Base-by-base conservation (phyloP, 495 filamentous ascomycete species). In the Endocarpon pusillum region DNA sequence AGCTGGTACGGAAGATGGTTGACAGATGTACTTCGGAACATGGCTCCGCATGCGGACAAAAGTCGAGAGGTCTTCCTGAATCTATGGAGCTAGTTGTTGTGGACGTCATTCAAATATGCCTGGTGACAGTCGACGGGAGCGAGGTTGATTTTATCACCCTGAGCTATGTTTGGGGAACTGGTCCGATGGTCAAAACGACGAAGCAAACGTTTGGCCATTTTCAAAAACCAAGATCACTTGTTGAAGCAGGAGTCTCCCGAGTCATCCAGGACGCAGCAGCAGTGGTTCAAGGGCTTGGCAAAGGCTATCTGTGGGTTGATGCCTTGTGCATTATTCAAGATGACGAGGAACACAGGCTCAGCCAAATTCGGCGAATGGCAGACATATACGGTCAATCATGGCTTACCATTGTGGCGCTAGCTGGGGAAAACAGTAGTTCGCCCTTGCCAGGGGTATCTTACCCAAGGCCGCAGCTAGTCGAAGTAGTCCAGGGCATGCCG, bases 281-380 rank as follows among this genome's bases (percentile, higher is more conserved):
- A 14, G 14, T 31, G 7, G 19, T 17, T 15, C 12, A 31, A 5
- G 5, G 7, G 7, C 19, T 14, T 7, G 28, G 28, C 5, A 15
- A 47, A 33, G 22, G 26, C 11, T 48, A 45, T 28, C 35, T 52
- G 9, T 52, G 47, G 48, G 44, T 52, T 9, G 48, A 52, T 29
- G 28, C 27, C 16, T 38, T 52, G n/a, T 52, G 48, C 27, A 45
- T 48, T 9, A 41, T 45, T 30, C 45, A 48, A 42, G 45, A 48
- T 32, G 38, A 44, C 19, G 26, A 19, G 15, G 14, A 33, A 3
- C 40, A 46, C 15, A 35, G 36, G 33, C 28, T 26, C 12, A 20
- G 10, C 21, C 44, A 44, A 26, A 47, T 47, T 16, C 25, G 28
- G 4, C 35, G 34, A 5, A 47, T 47, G 44, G 38, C 39, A 32